A percentile compares a stretch with the other conserved stretches of the same genome.
These are phyloP conservation scores for Hyphopichia fennica DNA, from an alignment of 1,139 yeast species.

Conservation along the genomic window DNA sequence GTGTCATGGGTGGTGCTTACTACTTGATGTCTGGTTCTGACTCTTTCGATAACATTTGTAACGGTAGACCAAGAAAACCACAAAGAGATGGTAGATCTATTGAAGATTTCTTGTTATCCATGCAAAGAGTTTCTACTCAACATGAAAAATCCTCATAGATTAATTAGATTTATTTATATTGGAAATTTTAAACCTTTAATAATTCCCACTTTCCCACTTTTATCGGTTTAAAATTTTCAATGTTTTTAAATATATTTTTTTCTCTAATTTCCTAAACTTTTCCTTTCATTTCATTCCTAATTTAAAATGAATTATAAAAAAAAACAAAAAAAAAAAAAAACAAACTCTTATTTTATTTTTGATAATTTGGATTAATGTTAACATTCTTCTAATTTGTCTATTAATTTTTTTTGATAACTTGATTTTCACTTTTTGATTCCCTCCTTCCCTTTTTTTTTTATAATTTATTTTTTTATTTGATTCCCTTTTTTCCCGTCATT, in stretches of 20 bases:
- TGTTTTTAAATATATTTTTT: not conserved
- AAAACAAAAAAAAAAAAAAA: not conserved
- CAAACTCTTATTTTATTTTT: not conserved
- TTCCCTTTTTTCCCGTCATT: constrained; percentile 29
- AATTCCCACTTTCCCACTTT: constrained; percentile 1
- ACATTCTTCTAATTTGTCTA: not conserved
- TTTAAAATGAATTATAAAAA: constrained; percentile 2
- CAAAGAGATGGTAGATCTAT: constrained; percentile 72
- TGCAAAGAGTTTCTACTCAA: constrained; percentile 98
- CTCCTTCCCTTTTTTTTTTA: constrained; percentile 7
- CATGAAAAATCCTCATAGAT: constrained; percentile 71
- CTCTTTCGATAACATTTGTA: constrained; percentile 89
- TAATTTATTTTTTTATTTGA: constrained; percentile 16
- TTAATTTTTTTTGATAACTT: not conserved
- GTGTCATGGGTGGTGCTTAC: constrained; percentile 96
- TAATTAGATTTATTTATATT: constrained; percentile 1
- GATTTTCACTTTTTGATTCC: constrained; percentile 3
- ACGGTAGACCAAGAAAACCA: constrained; percentile 78
- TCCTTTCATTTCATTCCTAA: constrained; percentile 3
- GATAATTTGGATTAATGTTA: not conserved
- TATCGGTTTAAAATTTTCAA: not conserved
- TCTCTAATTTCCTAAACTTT: not conserved
- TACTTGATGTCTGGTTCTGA: constrained; percentile 86
- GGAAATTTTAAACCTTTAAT: not conserved
- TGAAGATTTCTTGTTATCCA: constrained; percentile 94